phyloP scores from a whole-genome alignment of 176 grass and related monocot genomes.

The sorghum (Sorghum bicolor) region Sorghum_bicolor_NCBIv3 NC_012873.2:64011501-64012000 shows the following conservation, averaged over 20 bases:
- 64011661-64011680: constrained; percentile 73
- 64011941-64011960: neutral
- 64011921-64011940: neutral
- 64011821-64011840: neutral
- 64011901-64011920: neutral
- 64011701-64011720: constrained; percentile 66
- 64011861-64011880: neutral
- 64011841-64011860: neutral
- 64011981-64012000: neutral
- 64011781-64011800: neutral
- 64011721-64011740: constrained; percentile 49
- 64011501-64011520: constrained; percentile 71
- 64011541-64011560: constrained; percentile 53
- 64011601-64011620: constrained; percentile 61
- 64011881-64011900: neutral
- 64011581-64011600: constrained; percentile 52
- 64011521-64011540: constrained; percentile 63
- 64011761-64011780: neutral
- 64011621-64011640: constrained; percentile 49
- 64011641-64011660: constrained; percentile 57
- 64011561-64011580: constrained; percentile 38
- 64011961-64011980: neutral
- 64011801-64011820: neutral
- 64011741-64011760: neutral
- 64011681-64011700: constrained; percentile 92